Percentiles rank a stretch among this genome's conserved stretches.
Evolutionary conservation across 345 rosid genomes (phyloP).

Genomic region (Odontarrhena argentea): DNA sequence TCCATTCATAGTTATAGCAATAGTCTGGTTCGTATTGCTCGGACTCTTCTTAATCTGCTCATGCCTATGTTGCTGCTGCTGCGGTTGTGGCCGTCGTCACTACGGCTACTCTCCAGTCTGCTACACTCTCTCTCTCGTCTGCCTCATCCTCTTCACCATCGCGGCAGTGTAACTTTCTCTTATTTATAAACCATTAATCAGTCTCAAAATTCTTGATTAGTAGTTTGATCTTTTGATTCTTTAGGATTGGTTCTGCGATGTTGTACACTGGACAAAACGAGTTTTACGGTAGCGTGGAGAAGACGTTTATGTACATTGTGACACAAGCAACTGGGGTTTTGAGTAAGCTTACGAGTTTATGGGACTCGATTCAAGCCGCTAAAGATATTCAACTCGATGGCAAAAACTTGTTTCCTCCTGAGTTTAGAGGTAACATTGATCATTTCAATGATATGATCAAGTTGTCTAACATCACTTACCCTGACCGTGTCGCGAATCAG

Average conservation of each 20-base stretch:
- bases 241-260: conserved; percentile 51
- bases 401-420: conserved; percentile 42
- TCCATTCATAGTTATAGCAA: conserved; percentile 48
- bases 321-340: conserved; percentile 41
- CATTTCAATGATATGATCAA: conserved; percentile 42
- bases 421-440: conserved; percentile 43
- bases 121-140: conserved; percentile 46
- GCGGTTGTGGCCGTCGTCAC: conserved; percentile 43
- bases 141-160: conserved; percentile 54
- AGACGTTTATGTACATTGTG: conserved; percentile 43
- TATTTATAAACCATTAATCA: neutral
- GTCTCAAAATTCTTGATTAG: neutral
- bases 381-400: conserved; percentile 40
- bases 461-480: conserved; percentile 44
- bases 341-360: conserved; percentile 37
- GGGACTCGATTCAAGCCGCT: conserved; percentile 46
- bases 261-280: conserved; percentile 47
- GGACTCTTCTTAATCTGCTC: conserved; percentile 45
- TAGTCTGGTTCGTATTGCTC: conserved; percentile 51
- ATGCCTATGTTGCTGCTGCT: conserved; percentile 48
- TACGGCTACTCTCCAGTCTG: conserved; percentile 47
- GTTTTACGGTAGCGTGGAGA: conserved; percentile 44
- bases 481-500: conserved; percentile 42
- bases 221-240: neutral
- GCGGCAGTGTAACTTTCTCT: conserved; percentile 46